Evolutionary conservation across 495 filamentous ascomycete genomes (phyloP).

Genomic region (Penicillium crystallinum): DNA sequence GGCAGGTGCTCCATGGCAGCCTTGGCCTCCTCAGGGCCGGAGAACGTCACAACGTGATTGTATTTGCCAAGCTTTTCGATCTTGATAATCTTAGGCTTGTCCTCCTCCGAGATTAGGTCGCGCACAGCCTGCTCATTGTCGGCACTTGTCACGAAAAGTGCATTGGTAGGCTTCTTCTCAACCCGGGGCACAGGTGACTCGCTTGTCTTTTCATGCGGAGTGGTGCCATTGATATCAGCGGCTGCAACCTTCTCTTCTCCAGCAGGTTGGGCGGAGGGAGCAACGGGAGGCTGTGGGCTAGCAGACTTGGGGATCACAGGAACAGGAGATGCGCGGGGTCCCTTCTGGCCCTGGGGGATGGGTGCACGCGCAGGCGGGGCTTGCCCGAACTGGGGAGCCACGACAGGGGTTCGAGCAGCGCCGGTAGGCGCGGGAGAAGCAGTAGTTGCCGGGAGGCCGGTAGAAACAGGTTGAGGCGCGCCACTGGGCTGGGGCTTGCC

Average conservation of each 20-base stretch:
- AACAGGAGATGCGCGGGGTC: constrained; percentile 42
- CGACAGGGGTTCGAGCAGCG: constrained; percentile 21
- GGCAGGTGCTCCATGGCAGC: constrained; percentile 66
- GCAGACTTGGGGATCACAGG: constrained; percentile 52
- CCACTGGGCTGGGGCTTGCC: constrained; percentile 41
- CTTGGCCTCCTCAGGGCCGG: constrained; percentile 69
- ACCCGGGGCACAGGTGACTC: constrained; percentile 35
- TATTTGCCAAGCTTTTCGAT: constrained; percentile 71
- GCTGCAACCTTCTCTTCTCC: constrained; percentile 31
- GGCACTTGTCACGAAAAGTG: constrained; percentile 78
- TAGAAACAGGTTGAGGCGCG: constrained; percentile 32
- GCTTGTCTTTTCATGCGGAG: constrained; percentile 32
- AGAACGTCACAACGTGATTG: constrained; percentile 79
- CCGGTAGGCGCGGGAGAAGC: constrained; percentile 35
- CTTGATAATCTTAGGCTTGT: constrained; percentile 68
- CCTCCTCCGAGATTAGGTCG: constrained; percentile 73
- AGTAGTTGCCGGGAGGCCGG: constrained; percentile 33
- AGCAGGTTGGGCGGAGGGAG: constrained; percentile 32
- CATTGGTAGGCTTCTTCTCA: constrained; percentile 60
- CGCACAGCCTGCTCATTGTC: constrained; percentile 72
- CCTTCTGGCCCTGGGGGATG: constrained; percentile 35
- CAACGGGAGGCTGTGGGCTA: constrained; percentile 46
- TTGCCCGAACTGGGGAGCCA: constrained; percentile 42
- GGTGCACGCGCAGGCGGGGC: constrained; percentile 32
- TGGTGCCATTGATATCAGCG: constrained; percentile 34